Percentiles rank a stretch among this genome's conserved stretches.
phyloP scores from a whole-genome alignment of 225 moss, liverwort and hornwort genomes.

The Sphagnum contortum region DNA sequence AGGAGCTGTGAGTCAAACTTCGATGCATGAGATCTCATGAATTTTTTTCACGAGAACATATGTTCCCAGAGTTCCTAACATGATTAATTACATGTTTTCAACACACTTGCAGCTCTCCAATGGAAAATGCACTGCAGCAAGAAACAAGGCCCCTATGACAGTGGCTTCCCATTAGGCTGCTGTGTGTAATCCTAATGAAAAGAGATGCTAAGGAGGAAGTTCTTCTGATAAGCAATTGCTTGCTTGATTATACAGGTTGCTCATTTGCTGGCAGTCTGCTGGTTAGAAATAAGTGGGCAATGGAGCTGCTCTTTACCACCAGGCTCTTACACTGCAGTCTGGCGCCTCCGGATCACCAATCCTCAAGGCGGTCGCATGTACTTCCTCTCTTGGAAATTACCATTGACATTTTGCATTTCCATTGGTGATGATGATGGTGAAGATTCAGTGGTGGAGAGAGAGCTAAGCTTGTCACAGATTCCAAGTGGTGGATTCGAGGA shows the following conservation, averaged over 20 bases:
- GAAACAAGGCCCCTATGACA: too few relatives aligned
- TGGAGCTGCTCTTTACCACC: constrained; percentile 76
- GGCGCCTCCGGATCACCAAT: constrained; percentile 82
- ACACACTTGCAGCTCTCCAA: too few relatives aligned
- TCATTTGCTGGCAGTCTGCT: constrained; percentile 68
- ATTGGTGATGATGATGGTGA: constrained; percentile 31
- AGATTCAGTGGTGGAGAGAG: constrained; percentile 30
- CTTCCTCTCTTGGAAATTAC: constrained; percentile 72
- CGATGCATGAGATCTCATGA: too few relatives aligned
- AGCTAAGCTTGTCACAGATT: constrained; percentile 43
- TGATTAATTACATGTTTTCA: too few relatives aligned
- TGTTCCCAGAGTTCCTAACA: too few relatives aligned
- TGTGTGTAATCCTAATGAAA: too few relatives aligned
- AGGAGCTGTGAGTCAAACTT: too few relatives aligned
- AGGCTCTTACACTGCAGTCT: constrained; percentile 61
- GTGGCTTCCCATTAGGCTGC: too few relatives aligned
- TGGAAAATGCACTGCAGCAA: too few relatives aligned
- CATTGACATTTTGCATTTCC: constrained; percentile 47
- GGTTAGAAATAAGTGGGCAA: constrained; percentile 63
- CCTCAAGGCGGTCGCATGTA: constrained; percentile 67
- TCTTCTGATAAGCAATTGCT: too few relatives aligned
- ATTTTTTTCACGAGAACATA: too few relatives aligned
- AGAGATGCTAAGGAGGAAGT: too few relatives aligned
- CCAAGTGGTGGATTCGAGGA: constrained; percentile 48
- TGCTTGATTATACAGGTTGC: constrained; percentile 39